Conservation (phyloP, 2,329 filamentous ascomycete genomes). For the Aspergillus costaricaensis region DNA sequence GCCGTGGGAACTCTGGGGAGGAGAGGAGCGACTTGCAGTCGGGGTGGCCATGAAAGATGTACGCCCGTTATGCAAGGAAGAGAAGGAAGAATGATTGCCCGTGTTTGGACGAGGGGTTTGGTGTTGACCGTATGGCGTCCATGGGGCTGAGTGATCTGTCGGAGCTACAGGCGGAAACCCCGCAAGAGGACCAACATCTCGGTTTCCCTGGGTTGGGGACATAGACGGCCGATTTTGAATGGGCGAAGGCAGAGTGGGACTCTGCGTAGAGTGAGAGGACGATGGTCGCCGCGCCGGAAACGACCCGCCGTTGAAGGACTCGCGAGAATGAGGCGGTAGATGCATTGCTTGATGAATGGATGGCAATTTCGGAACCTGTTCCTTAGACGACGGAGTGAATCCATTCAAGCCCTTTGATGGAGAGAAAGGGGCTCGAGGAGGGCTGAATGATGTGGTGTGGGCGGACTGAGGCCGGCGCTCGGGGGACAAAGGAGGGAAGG, state of each 20-base stretch:
- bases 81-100: constrained; percentile 27
- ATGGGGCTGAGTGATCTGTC: constrained; percentile 32
- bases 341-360: constrained; percentile 33
- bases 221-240: constrained; percentile 50
- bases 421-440: constrained; percentile 35
- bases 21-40: constrained; percentile 36
- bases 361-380: constrained; percentile 29
- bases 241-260: constrained; percentile 38
- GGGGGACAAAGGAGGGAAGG: constrained; percentile 30
- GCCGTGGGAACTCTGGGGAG: constrained; percentile 40
- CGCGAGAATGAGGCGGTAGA: constrained; percentile 29
- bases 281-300: constrained; percentile 42
- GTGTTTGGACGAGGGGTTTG: constrained; percentile 34
- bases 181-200: constrained; percentile 49
- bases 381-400: constrained; percentile 25
- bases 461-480: constrained; percentile 33
- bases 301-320: constrained; percentile 24
- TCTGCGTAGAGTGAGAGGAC: constrained; percentile 44
- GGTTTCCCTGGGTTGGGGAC: constrained; percentile 53
- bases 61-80: constrained; percentile 33
- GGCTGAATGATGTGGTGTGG: constrained; percentile 26
- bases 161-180: constrained; percentile 41
- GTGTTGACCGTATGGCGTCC: constrained; percentile 37
- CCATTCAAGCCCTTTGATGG: constrained; percentile 36
- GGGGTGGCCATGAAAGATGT: constrained; percentile 39